A percentile compares a stretch with the other conserved stretches of the same genome.
Evolutionary conservation across 768 basidiomycete genomes (phyloP).

Genomic region (Glaciozyma antarctica): DNA sequence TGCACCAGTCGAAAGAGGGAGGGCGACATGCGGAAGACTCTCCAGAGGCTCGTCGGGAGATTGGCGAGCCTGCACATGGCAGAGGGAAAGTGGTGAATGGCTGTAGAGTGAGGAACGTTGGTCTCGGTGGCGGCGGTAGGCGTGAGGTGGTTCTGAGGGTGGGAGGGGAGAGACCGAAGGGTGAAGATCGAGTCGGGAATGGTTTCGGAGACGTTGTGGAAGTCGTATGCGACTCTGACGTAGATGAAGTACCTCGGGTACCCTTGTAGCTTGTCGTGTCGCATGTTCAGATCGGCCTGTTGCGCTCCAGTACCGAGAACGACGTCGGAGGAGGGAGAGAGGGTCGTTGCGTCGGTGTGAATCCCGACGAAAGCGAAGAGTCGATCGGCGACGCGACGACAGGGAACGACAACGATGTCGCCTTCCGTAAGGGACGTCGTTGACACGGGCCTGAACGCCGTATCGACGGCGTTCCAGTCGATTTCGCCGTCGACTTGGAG

Average conservation of each 20-base stretch:
- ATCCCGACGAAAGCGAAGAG: not conserved
- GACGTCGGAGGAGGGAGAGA: constrained; percentile 3
- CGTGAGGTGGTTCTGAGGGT: not conserved
- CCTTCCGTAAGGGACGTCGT: not conserved
- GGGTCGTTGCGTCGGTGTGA: constrained; percentile 7
- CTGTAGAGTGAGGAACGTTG: too few species aligned
- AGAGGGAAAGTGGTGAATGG: constrained; percentile 1
- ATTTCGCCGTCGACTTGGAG: constrained; percentile 42
- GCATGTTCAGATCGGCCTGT: not conserved
- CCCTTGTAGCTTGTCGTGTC: not conserved
- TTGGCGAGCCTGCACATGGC: constrained; percentile 38
- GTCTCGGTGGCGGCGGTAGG: constrained; percentile 43
- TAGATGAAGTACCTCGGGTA: not conserved
- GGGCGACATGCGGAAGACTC: constrained; percentile 54
- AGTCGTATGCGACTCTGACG: constrained; percentile 2
- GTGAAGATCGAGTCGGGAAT: not conserved
- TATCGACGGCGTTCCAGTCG: constrained; percentile 20
- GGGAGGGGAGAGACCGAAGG: not conserved
- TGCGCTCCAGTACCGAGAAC: not conserved
- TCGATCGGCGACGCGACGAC: not conserved
- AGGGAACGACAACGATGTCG: constrained; percentile 13
- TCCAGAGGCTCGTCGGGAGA: constrained; percentile 48
- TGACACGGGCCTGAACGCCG: constrained; percentile 3
- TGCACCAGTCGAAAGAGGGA: constrained; percentile 56
- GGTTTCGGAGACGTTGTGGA: not conserved